Conservation (phyloP, 148 eudicot species). For the Persicaria maculosa region DNA sequence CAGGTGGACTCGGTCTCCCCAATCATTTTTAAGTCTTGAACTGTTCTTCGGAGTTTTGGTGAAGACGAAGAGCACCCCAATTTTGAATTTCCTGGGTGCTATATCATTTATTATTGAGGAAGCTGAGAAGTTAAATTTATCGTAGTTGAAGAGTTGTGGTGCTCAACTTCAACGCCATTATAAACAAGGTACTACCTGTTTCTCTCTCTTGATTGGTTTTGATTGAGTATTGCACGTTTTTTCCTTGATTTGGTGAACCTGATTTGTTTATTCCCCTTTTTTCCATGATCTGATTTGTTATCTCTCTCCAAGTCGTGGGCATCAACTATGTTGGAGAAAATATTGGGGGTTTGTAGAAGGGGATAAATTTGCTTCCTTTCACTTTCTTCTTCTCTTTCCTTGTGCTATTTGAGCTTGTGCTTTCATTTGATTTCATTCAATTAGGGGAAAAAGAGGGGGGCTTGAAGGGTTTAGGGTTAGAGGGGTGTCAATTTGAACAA, state of each 20-base stretch:
- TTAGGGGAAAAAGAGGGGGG: not conserved
- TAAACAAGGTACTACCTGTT: slow-evolving; percentile 22
- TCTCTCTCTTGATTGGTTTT: slow-evolving; percentile 8
- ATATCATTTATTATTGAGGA: not conserved
- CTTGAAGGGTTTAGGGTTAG: slow-evolving; percentile 3
- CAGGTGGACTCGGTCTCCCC: slow-evolving; percentile 1
- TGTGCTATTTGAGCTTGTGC: not conserved
- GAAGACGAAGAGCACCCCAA: not conserved
- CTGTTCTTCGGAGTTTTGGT: slow-evolving; percentile 1
- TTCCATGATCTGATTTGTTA: not conserved
- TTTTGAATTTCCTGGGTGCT: not conserved
- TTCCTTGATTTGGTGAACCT: slow-evolving; percentile 18
- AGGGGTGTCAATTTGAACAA: not conserved
- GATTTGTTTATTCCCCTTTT: slow-evolving; percentile 18
- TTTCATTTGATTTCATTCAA: not conserved
- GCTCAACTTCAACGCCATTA: slow-evolving; percentile 19
- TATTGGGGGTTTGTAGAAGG: not conserved
- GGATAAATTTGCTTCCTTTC: not conserved
- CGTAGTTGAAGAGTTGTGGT: slow-evolving; percentile 25
- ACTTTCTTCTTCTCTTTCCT: not conserved
- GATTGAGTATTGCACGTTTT: slow-evolving; percentile 37
- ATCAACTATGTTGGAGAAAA: slow-evolving; percentile 19
- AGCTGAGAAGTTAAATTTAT: not conserved
- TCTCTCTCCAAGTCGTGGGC: slow-evolving; percentile 24
- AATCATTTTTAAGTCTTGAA: slow-evolving; percentile 1